These are phyloP conservation scores for Xylaria acuta DNA, from an alignment of 495 filamentous ascomycete species.

Conservation along the genomic window DNA sequence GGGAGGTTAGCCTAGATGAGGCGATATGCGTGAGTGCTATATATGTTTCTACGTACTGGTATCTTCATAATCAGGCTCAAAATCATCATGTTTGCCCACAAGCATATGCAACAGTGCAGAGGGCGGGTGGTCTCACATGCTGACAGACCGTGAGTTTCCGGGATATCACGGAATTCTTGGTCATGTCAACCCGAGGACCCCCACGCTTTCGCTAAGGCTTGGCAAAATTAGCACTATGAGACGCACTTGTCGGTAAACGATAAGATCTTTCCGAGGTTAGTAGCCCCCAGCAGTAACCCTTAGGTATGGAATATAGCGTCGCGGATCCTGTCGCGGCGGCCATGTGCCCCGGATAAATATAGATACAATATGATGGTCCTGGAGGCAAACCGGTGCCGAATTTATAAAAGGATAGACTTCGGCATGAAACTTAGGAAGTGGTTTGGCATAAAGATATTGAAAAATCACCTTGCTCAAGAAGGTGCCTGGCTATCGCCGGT, in stretches of 20 bases:
- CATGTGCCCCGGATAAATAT: slow-evolving; percentile 18
- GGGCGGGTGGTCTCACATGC: slow-evolving; percentile 6
- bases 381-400: background rate
- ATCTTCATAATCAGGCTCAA: background rate
- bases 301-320: background rate
- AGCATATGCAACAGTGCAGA: background rate
- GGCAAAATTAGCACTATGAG: slow-evolving; percentile 5
- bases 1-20: background rate
- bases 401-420: background rate
- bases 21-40: background rate
- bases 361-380: slow-evolving; percentile 13
- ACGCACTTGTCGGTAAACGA: slow-evolving; percentile 12
- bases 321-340: background rate
- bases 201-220: slow-evolving; percentile 24
- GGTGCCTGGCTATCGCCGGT: background rate
- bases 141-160: slow-evolving; percentile 3
- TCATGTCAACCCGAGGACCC: slow-evolving; percentile 9
- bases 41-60: background rate
- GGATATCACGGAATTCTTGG: slow-evolving; percentile 13
- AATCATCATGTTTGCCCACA: background rate
- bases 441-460: background rate
- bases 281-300: background rate
- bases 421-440: background rate
- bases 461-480: background rate
- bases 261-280: slow-evolving; percentile 25